phyloP scores from a whole-genome alignment of 176 grass and related monocot genomes.

The Carex pumila region DNA sequence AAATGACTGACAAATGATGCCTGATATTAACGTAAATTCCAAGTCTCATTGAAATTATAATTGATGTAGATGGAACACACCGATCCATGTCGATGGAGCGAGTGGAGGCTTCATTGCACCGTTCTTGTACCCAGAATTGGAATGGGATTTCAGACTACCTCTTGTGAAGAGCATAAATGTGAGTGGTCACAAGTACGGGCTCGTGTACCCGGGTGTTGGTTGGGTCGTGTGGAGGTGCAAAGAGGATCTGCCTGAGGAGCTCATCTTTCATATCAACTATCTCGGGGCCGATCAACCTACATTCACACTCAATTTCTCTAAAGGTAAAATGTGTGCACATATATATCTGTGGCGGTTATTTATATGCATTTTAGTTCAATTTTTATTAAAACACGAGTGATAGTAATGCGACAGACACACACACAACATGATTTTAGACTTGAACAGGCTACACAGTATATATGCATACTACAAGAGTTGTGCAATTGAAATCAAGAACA shows the following conservation, averaged over 20 bases:
- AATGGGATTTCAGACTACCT: slow-evolving; percentile 72
- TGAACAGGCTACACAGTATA: too few relatives aligned
- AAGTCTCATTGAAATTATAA: neutral
- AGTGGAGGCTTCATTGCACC: slow-evolving; percentile 81
- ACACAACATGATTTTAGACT: too few relatives aligned
- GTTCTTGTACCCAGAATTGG: slow-evolving; percentile 67
- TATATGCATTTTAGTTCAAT: neutral
- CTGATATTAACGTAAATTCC: neutral
- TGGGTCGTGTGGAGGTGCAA: slow-evolving; percentile 61
- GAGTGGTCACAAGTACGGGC: slow-evolving; percentile 68
- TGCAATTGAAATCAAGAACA: too few relatives aligned
- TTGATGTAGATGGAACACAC: slow-evolving; percentile 47
- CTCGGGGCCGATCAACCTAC: slow-evolving; percentile 69
- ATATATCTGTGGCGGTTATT: neutral
- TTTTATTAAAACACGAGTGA: too few relatives aligned
- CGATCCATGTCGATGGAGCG: slow-evolving; percentile 66
- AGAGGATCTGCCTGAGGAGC: slow-evolving; percentile 65
- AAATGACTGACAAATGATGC: neutral
- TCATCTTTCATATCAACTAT: slow-evolving; percentile 88
- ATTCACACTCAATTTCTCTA: slow-evolving; percentile 82
- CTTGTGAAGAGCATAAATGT: slow-evolving; percentile 82
- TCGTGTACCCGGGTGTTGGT: slow-evolving; percentile 65
- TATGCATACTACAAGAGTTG: too few relatives aligned
- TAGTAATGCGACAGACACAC: too few relatives aligned
- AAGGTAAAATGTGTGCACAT: slow-evolving; percentile 25